Percentiles rank a stretch among this genome's conserved stretches.
phyloP scores from a whole-genome alignment of 2,329 filamentous ascomycete species.

The Aspergillus japonicus region DNA sequence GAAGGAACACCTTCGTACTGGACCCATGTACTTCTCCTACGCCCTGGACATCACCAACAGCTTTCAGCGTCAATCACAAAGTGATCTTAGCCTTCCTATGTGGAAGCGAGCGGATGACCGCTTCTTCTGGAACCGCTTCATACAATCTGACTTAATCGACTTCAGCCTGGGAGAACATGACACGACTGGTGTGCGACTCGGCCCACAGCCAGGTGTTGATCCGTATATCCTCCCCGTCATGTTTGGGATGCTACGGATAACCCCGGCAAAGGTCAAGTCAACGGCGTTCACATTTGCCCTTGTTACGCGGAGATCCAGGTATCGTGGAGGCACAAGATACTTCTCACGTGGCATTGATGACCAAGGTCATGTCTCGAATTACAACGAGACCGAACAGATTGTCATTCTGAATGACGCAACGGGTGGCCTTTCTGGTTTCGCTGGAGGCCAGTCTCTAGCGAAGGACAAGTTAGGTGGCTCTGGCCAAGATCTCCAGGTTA shows the following conservation, averaged over 20 bases:
- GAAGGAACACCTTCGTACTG: constrained; percentile 75
- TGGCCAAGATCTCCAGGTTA: constrained; percentile 77
- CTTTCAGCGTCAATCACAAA: constrained; percentile 87
- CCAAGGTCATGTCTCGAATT: constrained; percentile 93
- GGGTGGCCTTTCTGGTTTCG: constrained; percentile 74
- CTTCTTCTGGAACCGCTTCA: constrained; percentile 97
- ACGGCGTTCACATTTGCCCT: constrained; percentile 81
- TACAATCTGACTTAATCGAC: constrained; percentile 87
- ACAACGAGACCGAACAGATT: constrained; percentile 96
- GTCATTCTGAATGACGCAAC: constrained; percentile 82
- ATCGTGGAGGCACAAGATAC: constrained; percentile 88
- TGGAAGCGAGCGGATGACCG: constrained; percentile 94
- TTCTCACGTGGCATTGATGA: constrained; percentile 94
- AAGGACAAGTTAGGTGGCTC: constrained; percentile 65
- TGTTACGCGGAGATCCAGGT: constrained; percentile 83
- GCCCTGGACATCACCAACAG: constrained; percentile 94
- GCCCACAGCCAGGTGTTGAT: constrained; percentile 72
- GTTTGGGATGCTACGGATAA: constrained; percentile 93
- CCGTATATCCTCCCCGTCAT: constrained; percentile 94
- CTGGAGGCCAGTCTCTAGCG: constrained; percentile 71
- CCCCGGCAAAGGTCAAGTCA: constrained; percentile 78
- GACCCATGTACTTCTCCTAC: constrained; percentile 98
- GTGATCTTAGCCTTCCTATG: constrained; percentile 68
- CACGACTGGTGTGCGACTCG: constrained; percentile 46
- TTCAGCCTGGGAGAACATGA: constrained; percentile 64